These are phyloP conservation scores for Amanita jacksonii DNA, from an alignment of 768 basidiomycete genomes.

Conservation along the genomic window DNA sequence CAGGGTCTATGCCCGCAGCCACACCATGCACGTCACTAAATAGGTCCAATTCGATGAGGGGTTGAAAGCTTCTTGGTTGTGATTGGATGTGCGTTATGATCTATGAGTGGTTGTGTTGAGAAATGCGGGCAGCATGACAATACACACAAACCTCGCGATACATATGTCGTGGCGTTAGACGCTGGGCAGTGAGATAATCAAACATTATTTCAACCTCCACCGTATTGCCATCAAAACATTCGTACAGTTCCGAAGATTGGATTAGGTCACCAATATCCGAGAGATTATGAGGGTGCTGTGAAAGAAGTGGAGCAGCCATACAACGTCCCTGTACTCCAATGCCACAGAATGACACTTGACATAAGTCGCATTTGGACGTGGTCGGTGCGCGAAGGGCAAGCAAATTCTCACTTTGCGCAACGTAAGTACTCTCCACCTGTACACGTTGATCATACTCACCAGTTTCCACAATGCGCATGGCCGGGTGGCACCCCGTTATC, in stretches of 20 bases:
- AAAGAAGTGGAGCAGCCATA: constrained; percentile 41
- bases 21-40: constrained; percentile 63
- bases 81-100: constrained; percentile 51
- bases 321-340: constrained; percentile 71
- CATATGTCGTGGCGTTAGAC: constrained; percentile 58
- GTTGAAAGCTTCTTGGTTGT: constrained; percentile 53
- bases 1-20: constrained; percentile 42
- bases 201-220: constrained; percentile 80
- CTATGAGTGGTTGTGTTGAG: constrained; percentile 24
- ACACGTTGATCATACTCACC: constrained; percentile 34
- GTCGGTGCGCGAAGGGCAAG: constrained; percentile 64
- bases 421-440: neutral
- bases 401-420: constrained; percentile 51
- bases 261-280: constrained; percentile 66
- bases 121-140: constrained; percentile 1
- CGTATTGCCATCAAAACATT: constrained; percentile 68
- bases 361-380: constrained; percentile 80
- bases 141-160: constrained; percentile 55
- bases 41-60: constrained; percentile 59
- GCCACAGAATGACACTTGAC: constrained; percentile 76
- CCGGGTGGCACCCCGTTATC: constrained; percentile 76
- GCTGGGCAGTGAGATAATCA: constrained; percentile 61
- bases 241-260: constrained; percentile 68
- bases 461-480: constrained; percentile 75
- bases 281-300: constrained; percentile 64